Evolutionary conservation across 116 monocot species (phyloP).

Genomic region (Thalassia testudinum): DNA sequence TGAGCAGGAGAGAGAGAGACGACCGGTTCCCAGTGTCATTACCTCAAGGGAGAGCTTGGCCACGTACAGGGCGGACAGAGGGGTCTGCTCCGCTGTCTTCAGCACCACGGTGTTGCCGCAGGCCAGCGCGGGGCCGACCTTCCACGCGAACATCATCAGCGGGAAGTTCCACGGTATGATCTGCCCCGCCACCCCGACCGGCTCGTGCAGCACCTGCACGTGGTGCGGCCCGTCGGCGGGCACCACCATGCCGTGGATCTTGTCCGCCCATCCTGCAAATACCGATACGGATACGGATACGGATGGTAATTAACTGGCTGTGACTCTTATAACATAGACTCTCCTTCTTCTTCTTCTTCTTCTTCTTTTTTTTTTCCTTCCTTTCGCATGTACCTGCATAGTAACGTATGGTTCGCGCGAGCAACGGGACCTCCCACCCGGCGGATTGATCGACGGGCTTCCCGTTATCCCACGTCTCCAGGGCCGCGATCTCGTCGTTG

Average conservation of each 20-base stretch:
- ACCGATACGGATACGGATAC: too few relatives aligned
- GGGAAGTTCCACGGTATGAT: constrained; percentile 99
- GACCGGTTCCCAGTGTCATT: not conserved
- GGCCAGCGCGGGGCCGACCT: constrained; percentile 89
- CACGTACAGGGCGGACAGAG: constrained; percentile 62
- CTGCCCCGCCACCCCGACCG: constrained; percentile 84
- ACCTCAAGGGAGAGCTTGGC: constrained; percentile 75
- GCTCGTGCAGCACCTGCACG: constrained; percentile 81
- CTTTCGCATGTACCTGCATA: constrained; percentile 41
- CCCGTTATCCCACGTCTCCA: constrained; percentile 93
- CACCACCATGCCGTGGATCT: constrained; percentile 81
- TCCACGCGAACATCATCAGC: constrained; percentile 86
- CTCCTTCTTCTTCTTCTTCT: too few relatives aligned
- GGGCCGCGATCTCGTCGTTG: constrained; percentile 74
- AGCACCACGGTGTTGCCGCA: constrained; percentile 74
- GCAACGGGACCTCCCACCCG: constrained; percentile 38
- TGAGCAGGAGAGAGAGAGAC: not conserved
- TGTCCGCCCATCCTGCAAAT: constrained; percentile 77
- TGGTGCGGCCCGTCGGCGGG: constrained; percentile 76
- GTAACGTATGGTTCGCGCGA: constrained; percentile 59
- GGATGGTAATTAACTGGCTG: too few relatives aligned
- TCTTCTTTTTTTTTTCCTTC: not conserved
- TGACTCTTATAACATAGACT: too few relatives aligned
- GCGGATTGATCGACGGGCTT: constrained; percentile 74
- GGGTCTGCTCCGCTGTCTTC: constrained; percentile 93